Evolutionary conservation across 176 grass and related monocot species (phyloP).

Genomic region (Carex cristatella): DNA sequence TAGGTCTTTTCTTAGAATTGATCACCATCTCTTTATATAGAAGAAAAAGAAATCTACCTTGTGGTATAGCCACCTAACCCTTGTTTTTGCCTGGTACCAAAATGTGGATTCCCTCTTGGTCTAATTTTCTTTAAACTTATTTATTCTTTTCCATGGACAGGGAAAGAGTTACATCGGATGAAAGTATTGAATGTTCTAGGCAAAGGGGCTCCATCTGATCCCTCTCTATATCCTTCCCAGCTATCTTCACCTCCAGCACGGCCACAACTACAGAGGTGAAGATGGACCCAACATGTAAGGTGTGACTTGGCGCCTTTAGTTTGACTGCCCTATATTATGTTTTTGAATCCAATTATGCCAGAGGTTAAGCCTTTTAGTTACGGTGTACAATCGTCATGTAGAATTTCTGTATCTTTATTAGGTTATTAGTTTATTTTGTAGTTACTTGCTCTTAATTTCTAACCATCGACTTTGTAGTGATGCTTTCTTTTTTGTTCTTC

Average conservation of each 20-base stretch:
- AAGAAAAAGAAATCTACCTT: neutral
- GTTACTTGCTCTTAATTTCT: neutral
- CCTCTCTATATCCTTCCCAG: constrained; percentile 21
- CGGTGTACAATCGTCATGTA: neutral
- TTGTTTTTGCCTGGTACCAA: neutral
- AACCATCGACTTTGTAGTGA: neutral
- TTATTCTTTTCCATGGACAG: constrained; percentile 28
- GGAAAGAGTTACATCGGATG: constrained; percentile 88
- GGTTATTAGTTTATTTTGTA: neutral
- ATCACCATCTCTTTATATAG: neutral
- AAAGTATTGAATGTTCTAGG: constrained; percentile 78
- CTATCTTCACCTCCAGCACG: constrained; percentile 27
- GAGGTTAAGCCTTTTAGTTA: neutral
- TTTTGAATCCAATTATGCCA: neutral
- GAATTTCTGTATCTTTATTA: neutral
- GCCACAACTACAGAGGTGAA: constrained; percentile 27
- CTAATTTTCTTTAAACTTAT: neutral
- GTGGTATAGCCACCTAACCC: neutral
- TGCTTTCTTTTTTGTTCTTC: neutral
- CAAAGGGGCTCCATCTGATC: constrained; percentile 30
- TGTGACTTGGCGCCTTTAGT: neutral
- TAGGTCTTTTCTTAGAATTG: neutral
- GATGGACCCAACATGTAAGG: neutral
- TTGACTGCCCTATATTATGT: neutral
- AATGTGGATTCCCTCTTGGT: neutral